phyloP scores from a whole-genome alignment of 345 rosid genomes.

The Geranium brycei region DNA sequence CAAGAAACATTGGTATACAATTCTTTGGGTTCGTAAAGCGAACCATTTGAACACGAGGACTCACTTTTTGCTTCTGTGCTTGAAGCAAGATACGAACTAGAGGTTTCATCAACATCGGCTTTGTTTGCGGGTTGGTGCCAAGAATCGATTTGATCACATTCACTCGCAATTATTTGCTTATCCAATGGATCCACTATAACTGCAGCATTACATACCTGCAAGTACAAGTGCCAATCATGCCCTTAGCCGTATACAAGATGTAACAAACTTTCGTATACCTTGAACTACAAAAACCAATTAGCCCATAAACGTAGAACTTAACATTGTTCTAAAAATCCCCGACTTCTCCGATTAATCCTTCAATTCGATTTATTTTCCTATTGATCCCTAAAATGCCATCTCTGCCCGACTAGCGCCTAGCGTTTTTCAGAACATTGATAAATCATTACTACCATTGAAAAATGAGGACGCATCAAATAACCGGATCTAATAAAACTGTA shows the following conservation, averaged over 20 bases:
- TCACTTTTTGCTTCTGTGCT: conserved; percentile 8
- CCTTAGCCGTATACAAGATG: background rate
- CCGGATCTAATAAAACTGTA: background rate
- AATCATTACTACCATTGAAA: no score
- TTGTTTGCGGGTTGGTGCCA: conserved; percentile 15
- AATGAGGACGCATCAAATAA: background rate
- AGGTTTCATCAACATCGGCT: conserved; percentile 6
- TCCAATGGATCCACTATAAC: conserved; percentile 63
- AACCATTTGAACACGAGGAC: conserved; percentile 14
- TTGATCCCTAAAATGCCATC: no score
- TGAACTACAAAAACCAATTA: background rate
- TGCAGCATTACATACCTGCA: conserved; percentile 72
- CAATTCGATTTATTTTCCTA: no score
- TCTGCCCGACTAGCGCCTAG: no score
- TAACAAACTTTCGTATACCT: background rate
- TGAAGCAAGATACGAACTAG: conserved; percentile 5
- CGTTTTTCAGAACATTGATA: no score
- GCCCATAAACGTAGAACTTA: no score
- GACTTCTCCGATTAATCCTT: no score
- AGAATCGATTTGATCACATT: conserved; percentile 43
- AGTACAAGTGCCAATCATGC: background rate
- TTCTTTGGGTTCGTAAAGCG: conserved; percentile 12
- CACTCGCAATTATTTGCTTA: conserved; percentile 43
- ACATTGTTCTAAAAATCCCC: no score
- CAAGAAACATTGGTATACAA: conserved; percentile 33